These are phyloP conservation scores for Trypanosoma conorhini DNA, from an alignment of 208 protist genomes.

Conservation along the genomic window DNA sequence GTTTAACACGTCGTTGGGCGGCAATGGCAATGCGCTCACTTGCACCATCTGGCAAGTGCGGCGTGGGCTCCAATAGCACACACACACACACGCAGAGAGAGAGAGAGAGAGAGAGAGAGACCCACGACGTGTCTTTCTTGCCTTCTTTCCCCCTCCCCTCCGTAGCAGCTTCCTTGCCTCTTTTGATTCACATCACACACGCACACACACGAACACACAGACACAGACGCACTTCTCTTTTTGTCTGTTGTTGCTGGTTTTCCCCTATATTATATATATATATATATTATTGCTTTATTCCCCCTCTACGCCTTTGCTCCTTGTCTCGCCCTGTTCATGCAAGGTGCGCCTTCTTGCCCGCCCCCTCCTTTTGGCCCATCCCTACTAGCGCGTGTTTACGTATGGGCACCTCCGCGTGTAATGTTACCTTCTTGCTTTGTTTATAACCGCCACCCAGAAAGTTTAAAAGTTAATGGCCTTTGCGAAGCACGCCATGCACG, in stretches of 20 bases:
- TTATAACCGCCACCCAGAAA: conserved; percentile 8
- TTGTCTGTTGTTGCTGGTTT: neutral
- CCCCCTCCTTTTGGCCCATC: neutral
- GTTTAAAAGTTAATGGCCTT: conserved; percentile 99
- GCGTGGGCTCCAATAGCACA: too few species aligned
- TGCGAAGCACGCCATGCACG: conserved; percentile 94
- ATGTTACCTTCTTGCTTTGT: neutral
- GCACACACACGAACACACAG: conserved; percentile 1
- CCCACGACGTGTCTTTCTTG: neutral
- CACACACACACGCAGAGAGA: neutral
- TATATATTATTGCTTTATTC: too few species aligned
- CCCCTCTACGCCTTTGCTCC: neutral
- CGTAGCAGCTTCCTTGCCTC: neutral
- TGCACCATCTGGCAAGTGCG: too few species aligned
- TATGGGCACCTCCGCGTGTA: neutral
- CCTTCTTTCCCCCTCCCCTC: neutral
- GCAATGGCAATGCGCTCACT: too few species aligned
- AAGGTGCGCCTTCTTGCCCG: too few species aligned
- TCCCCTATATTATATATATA: too few species aligned
- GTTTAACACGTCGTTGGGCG: too few species aligned
- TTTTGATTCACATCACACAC: neutral
- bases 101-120: neutral
- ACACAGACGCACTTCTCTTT: neutral
- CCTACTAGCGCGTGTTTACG: neutral
- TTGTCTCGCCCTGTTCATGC: too few species aligned